phyloP scores from a whole-genome alignment of 495 filamentous ascomycete genomes.

The Lindgomyces ingoldianus region DNA sequence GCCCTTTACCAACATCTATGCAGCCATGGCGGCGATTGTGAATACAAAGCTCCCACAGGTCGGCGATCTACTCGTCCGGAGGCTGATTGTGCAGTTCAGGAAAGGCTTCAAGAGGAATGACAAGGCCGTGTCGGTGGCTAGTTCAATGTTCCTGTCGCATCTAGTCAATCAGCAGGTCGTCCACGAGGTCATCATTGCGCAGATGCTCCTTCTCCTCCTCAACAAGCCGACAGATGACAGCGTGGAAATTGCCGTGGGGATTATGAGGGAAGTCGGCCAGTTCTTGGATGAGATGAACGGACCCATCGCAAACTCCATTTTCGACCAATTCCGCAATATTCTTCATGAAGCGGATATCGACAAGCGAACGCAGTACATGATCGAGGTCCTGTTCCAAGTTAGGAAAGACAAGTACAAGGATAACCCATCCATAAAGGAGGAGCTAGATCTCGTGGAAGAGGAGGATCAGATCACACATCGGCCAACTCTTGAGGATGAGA shows the following conservation, averaged over 20 bases:
- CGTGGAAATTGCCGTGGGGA: constrained; percentile 92
- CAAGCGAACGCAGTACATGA: constrained; percentile 96
- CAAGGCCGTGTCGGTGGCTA: constrained; percentile 88
- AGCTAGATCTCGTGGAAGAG: constrained; percentile 92
- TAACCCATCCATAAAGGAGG: constrained; percentile 84
- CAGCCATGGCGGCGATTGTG: constrained; percentile 91
- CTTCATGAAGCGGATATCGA: constrained; percentile 95
- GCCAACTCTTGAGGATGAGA: constrained; percentile 68
- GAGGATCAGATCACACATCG: constrained; percentile 96
- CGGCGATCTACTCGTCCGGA: constrained; percentile 83
- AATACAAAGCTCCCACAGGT: constrained; percentile 96
- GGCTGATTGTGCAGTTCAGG: constrained; percentile 87
- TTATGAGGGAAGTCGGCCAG: constrained; percentile 87
- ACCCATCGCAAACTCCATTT: constrained; percentile 81
- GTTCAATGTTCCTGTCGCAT: constrained; percentile 92
- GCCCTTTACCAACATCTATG: constrained; percentile 93
- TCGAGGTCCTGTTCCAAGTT: constrained; percentile 95
- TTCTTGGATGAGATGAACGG: constrained; percentile 93
- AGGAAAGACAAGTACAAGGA: constrained; percentile 97
- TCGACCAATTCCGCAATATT: constrained; percentile 92
- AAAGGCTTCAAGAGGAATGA: constrained; percentile 97
- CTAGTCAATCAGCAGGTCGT: constrained; percentile 92
- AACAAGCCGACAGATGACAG: constrained; percentile 96
- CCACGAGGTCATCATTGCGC: constrained; percentile 87
- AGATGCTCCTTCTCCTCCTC: constrained; percentile 84